Conservation (phyloP, 805 yeast species). For the Lipomyces yamanashiensis region DNA sequence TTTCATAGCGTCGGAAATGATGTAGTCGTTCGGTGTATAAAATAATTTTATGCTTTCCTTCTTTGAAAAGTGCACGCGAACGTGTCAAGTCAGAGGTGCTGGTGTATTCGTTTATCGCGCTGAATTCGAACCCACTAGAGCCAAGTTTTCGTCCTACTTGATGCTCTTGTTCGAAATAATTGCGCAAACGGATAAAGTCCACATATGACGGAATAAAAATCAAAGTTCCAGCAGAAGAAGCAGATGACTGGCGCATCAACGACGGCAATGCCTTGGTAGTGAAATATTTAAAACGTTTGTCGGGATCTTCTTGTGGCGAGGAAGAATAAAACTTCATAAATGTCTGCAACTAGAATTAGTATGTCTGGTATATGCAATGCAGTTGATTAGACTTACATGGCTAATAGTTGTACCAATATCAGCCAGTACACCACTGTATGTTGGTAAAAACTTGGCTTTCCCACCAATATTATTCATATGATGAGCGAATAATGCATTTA, state of each 20-base stretch:
- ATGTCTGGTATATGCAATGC: neutral
- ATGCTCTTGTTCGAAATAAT: constrained; percentile 55
- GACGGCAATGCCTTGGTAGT: constrained; percentile 74
- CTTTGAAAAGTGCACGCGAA: constrained; percentile 69
- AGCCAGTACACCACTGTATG: constrained; percentile 61
- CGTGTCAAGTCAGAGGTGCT: constrained; percentile 70
- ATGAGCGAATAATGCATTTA: constrained; percentile 60
- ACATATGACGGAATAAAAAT: constrained; percentile 84
- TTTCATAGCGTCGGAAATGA: constrained; percentile 82
- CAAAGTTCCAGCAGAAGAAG: constrained; percentile 68
- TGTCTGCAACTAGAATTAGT: constrained; percentile 52
- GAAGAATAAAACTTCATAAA: constrained; percentile 71
- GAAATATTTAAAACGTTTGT: constrained; percentile 80
- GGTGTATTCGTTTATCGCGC: constrained; percentile 64
- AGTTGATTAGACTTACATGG: constrained; percentile 40
- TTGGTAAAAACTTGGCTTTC: constrained; percentile 46
- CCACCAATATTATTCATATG: constrained; percentile 49
- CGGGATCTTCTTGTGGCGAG: constrained; percentile 67
- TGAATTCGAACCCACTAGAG: constrained; percentile 56
- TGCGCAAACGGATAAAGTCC: constrained; percentile 80
- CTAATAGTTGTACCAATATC: constrained; percentile 65
- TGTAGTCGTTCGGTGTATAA: constrained; percentile 95
- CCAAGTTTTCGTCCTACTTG: constrained; percentile 56
- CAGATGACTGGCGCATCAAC: constrained; percentile 58
- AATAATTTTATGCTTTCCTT: constrained; percentile 66